These are phyloP conservation scores for Endoconidiophora polonica DNA, from an alignment of 2,329 filamentous ascomycete genomes.

Conservation along the genomic window DNA sequence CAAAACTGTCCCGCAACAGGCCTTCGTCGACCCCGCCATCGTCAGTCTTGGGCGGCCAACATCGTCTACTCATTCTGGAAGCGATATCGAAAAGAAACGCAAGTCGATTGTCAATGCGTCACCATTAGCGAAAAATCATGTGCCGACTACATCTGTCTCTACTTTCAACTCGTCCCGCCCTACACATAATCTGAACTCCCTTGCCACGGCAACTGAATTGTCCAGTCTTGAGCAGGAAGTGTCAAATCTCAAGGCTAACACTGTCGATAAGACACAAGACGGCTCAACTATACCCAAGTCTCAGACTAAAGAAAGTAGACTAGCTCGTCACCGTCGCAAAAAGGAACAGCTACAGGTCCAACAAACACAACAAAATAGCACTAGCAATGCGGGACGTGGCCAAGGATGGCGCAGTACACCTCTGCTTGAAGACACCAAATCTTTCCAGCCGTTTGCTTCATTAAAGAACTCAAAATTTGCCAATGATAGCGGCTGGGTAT, in stretches of 20 bases:
- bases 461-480: constrained; percentile 24
- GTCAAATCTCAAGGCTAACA: not conserved
- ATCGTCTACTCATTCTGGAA: constrained; percentile 3
- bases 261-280: not conserved
- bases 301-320: constrained; percentile 3
- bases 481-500: constrained; percentile 48
- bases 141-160: not conserved
- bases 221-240: constrained; percentile 2
- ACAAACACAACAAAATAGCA: not conserved
- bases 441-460: constrained; percentile 43
- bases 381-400: constrained; percentile 20
- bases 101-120: not conserved
- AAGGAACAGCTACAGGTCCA: constrained; percentile 4
- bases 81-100: constrained; percentile 3
- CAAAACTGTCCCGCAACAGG: constrained; percentile 1
- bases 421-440: constrained; percentile 39
- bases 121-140: not conserved
- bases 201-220: not conserved
- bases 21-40: constrained; percentile 71
- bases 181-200: not conserved
- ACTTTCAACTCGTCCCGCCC: not conserved
- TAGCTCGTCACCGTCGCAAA: constrained; percentile 6
- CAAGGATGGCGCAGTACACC: constrained; percentile 45
- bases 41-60: constrained; percentile 39
- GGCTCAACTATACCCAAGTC: not conserved